Percentiles rank a stretch among this genome's conserved stretches.
Evolutionary conservation across 2,329 filamentous ascomycete species (phyloP).

Genomic region (Aspergillus eucalypticola): DNA sequence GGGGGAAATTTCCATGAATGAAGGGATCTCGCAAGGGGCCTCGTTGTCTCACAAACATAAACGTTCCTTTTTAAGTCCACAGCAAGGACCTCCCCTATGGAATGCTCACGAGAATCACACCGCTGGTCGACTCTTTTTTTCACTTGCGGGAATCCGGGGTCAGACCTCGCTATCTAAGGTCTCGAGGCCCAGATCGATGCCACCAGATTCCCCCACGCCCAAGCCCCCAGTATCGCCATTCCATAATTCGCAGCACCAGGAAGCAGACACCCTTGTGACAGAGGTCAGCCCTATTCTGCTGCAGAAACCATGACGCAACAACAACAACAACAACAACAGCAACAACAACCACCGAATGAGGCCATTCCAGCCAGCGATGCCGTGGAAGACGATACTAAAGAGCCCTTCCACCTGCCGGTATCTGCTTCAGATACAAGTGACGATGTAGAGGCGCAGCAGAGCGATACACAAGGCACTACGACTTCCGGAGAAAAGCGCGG

Average conservation of each 20-base stretch:
- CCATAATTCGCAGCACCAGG: background rate
- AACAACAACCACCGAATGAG: background rate
- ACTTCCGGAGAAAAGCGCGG: background rate
- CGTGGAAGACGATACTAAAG: background rate
- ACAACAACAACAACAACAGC: background rate
- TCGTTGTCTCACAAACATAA: background rate
- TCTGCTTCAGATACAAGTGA: background rate
- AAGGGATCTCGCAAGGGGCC: background rate
- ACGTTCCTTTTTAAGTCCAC: constrained; percentile 12
- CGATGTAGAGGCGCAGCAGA: background rate
- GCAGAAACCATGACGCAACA: background rate
- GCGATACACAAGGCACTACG: background rate
- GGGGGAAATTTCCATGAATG: background rate
- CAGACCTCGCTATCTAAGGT: background rate
- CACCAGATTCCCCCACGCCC: background rate
- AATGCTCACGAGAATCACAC: background rate
- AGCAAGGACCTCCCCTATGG: background rate
- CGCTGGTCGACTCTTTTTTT: background rate
- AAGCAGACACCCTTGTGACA: background rate
- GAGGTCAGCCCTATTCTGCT: background rate
- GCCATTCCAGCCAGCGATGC: background rate
- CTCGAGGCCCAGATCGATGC: background rate
- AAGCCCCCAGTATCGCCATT: background rate
- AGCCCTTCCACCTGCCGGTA: background rate
- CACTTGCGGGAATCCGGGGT: background rate